Evolutionary conservation across 768 basidiomycete species (phyloP), one percentile per base, ranked within the genome.

Genomic region (Rhodocollybia butyracea): DNA sequence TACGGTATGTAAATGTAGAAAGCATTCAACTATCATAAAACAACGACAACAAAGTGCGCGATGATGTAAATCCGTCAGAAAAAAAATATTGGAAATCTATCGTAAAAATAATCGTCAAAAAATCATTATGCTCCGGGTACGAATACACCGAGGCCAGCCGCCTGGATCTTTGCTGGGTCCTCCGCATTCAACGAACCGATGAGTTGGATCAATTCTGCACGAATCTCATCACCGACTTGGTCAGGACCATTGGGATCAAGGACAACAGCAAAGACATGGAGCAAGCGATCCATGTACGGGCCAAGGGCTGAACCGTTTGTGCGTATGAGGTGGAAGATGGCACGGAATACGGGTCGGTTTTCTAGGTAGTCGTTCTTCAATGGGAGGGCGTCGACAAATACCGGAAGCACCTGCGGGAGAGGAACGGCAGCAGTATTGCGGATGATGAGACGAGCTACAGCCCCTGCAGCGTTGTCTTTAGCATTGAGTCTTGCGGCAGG

Each of bases 391-490:
- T 74, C 78, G 55, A 97, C 71, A 66, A 98, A 83, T 51, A 91
- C 77, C 2, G 94, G 93, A 11, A 98, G 81, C 50, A 97, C 93
- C 70, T 93, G 88, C 48, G 94, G 91, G 36, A 98, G 84, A 24
- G 96, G 96, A 17, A 98, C 72, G 13, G 87, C 92, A 12, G 74
- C 67, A 3, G 80, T 72, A 70, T 94, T 94, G 66, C 88, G 88
- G 63, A 84, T 68, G 65, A 98, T 88, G 67, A 98, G 79, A 15
- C 97, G 87, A 4, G 85, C 85, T 51, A 98, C 90, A 24, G 94
- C 91, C 41, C 97, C 97, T 7, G 88, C 83, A n/a, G 97, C 97
- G 69, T 99, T 99, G 72, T 99, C 97, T 59, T 88, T 88, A 19
- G 94, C 94, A 67, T 94, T 95, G 58, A 92, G 71, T 41, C 76